Conservation (phyloP, 176 grass and related monocot species). For the Hordeum marinum region DNA sequence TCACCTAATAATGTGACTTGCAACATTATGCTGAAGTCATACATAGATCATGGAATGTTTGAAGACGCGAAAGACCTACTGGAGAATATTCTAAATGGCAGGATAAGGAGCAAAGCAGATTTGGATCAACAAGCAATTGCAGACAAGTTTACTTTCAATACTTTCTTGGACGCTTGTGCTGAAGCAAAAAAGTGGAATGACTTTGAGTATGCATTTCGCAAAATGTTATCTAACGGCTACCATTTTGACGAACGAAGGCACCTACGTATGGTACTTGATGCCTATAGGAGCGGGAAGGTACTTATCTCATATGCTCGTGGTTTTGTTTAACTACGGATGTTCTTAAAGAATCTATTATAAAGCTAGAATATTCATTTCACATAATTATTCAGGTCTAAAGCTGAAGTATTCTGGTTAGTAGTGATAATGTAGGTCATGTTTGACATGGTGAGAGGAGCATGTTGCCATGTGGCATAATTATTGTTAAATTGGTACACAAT, state of each 20-base stretch:
- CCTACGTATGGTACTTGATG: constrained; percentile 62
- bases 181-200: constrained; percentile 73
- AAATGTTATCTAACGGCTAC: constrained; percentile 63
- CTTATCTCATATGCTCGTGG: constrained; percentile 13
- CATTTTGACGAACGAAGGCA: constrained; percentile 76
- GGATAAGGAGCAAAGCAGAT: constrained; percentile 42
- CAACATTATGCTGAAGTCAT: constrained; percentile 92
- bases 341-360: neutral
- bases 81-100: constrained; percentile 57
- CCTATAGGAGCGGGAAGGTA: constrained; percentile 87
- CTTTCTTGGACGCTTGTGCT: constrained; percentile 79
- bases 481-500: neutral
- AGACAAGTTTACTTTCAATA: constrained; percentile 97
- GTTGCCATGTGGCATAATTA: neutral
- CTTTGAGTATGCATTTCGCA: constrained; percentile 58
- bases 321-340: neutral
- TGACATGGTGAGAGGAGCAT: constrained; percentile 3
- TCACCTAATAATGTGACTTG: constrained; percentile 77
- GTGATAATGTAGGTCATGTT: constrained; percentile 1
- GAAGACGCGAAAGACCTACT: constrained; percentile 69
- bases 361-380: constrained; percentile 10
- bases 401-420: neutral
- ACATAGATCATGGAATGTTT: constrained; percentile 62
- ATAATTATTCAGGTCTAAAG: constrained; percentile 28
- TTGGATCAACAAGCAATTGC: constrained; percentile 39